Evolutionary conservation across 441 rosid species (phyloP).

Genomic region (Populus hybrid): DNA sequence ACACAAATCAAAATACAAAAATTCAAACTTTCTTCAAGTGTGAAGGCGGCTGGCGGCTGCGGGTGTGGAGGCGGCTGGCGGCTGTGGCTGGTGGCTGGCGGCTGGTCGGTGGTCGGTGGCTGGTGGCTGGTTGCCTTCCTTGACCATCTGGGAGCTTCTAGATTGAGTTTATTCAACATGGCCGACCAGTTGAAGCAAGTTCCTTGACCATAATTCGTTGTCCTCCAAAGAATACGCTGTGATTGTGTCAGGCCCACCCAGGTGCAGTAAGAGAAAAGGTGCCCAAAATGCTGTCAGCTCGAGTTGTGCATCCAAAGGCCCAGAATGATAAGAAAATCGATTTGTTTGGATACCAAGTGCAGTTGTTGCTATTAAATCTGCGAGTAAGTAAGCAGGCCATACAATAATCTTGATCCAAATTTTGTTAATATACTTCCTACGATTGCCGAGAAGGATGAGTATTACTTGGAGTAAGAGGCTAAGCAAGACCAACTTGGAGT

Average conservation of each 20-base stretch:
- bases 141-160: too few relatives aligned
- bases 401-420: constrained; percentile 9
- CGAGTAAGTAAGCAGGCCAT: constrained; percentile 35
- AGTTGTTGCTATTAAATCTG: constrained; percentile 23
- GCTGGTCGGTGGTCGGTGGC: too few relatives aligned
- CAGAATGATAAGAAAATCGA: background rate
- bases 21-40: too few relatives aligned
- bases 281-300: constrained; percentile 36
- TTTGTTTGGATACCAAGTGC: constrained; percentile 26
- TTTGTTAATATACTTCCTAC: constrained; percentile 17
- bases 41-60: too few relatives aligned
- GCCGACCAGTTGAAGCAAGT: constrained; percentile 17
- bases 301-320: background rate
- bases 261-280: constrained; percentile 37
- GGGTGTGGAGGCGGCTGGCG: too few relatives aligned
- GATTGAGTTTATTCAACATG: too few relatives aligned
- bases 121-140: too few relatives aligned
- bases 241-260: constrained; percentile 42
- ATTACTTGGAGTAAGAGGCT: too few relatives aligned
- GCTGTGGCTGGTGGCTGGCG: too few relatives aligned
- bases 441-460: constrained; percentile 26
- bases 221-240: constrained; percentile 42
- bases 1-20: too few relatives aligned
- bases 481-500: too few relatives aligned
- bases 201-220: constrained; percentile 43